phyloP scores from a whole-genome alignment of 768 basidiomycete genomes.

The Goffeauzyma gilvescens region DNA sequence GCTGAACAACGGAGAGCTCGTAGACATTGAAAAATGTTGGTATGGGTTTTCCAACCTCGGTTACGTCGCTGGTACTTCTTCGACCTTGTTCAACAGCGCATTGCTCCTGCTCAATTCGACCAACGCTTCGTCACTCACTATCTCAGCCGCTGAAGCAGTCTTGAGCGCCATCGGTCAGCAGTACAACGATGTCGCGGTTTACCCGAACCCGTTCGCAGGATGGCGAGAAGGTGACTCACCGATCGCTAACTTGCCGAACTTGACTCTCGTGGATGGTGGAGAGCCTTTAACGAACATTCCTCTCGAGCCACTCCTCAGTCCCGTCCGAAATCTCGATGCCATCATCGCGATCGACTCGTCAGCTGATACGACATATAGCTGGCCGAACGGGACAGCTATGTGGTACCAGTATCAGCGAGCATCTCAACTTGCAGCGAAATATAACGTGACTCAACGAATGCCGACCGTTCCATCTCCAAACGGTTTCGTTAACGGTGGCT shows the following conservation, averaged over 20 bases:
- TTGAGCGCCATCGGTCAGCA: slow-evolving; percentile 17
- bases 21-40: slow-evolving; percentile 45
- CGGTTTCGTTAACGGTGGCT: slow-evolving; percentile 28
- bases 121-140: slow-evolving; percentile 18
- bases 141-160: slow-evolving; percentile 20
- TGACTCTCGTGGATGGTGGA: slow-evolving; percentile 32
- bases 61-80: slow-evolving; percentile 56
- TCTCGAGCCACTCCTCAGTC: slow-evolving; percentile 50
- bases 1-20: slow-evolving; percentile 42
- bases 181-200: slow-evolving; percentile 28
- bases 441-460: slow-evolving; percentile 19
- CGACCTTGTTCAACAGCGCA: slow-evolving; percentile 31
- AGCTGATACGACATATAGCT: slow-evolving; percentile 36
- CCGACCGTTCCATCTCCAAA: slow-evolving; percentile 25
- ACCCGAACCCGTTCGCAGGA: slow-evolving; percentile 30
- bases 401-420: slow-evolving; percentile 30
- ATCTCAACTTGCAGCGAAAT: slow-evolving; percentile 3
- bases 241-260: slow-evolving; percentile 19
- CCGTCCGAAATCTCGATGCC: slow-evolving; percentile 49
- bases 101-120: slow-evolving; percentile 18
- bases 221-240: slow-evolving; percentile 23
- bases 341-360: slow-evolving; percentile 54
- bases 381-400: slow-evolving; percentile 49
- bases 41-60: slow-evolving; percentile 51
- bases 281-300: slow-evolving; percentile 46